Evolutionary conservation across 805 yeast genomes (phyloP).

Genomic region (Lipomyces yamadae): DNA sequence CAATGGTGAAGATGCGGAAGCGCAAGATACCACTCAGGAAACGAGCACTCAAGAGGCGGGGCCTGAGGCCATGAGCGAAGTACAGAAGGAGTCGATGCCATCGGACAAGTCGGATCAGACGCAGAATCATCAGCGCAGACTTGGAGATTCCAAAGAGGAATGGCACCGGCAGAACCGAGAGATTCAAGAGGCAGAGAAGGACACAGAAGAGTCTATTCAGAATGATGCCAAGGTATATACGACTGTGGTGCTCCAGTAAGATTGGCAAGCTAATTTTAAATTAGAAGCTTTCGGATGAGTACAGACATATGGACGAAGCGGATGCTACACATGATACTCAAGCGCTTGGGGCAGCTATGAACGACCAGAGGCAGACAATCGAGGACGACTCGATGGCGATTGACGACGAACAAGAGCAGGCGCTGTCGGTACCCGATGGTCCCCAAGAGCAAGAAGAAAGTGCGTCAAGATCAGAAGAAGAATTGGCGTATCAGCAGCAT

Average conservation of each 20-base stretch:
- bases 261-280: background rate
- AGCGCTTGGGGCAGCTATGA: slow-evolving; percentile 87
- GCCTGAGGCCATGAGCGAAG: slow-evolving; percentile 14
- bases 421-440: background rate
- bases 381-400: slow-evolving; percentile 76
- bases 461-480: slow-evolving; percentile 39
- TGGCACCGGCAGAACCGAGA: slow-evolving; percentile 90
- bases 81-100: background rate
- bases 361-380: slow-evolving; percentile 75
- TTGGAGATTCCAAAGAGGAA: slow-evolving; percentile 91
- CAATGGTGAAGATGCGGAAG: slow-evolving; percentile 26
- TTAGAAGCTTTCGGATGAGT: slow-evolving; percentile 15
- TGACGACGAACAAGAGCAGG: slow-evolving; percentile 57
- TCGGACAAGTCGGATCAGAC: slow-evolving; percentile 5
- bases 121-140: slow-evolving; percentile 60
- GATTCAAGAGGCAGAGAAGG: slow-evolving; percentile 63
- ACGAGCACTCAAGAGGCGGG: slow-evolving; percentile 20
- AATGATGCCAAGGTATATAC: slow-evolving; percentile 15
- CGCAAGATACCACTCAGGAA: slow-evolving; percentile 21
- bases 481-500: slow-evolving; percentile 35
- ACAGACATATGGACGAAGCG: slow-evolving; percentile 33
- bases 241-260: background rate
- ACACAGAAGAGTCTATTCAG: slow-evolving; percentile 9
- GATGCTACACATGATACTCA: slow-evolving; percentile 70
- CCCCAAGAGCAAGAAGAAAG: background rate